A percentile compares a stretch with the other conserved stretches of the same genome.
These are phyloP conservation scores for Akanthomyces uredinophilus DNA, from an alignment of 2,329 filamentous ascomycete species.

Conservation along the genomic window DNA sequence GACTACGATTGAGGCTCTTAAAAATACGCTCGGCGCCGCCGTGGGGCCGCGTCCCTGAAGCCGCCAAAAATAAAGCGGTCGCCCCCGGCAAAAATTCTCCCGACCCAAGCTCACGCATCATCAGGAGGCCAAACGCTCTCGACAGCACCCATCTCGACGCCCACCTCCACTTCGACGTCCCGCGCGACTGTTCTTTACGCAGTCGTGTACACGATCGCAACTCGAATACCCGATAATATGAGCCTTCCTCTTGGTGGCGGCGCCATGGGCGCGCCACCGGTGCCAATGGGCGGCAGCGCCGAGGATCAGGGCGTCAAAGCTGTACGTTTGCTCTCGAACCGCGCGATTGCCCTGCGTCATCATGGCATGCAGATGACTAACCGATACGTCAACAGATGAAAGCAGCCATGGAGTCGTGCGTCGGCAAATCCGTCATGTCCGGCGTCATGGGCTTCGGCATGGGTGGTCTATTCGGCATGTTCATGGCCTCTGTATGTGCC, in stretches of 20 bases:
- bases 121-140: constrained; percentile 16
- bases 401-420: constrained; percentile 84
- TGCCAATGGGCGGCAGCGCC: constrained; percentile 27
- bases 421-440: constrained; percentile 80
- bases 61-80: constrained; percentile 30
- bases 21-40: background rate
- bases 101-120: constrained; percentile 20
- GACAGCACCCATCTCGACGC: constrained; percentile 15
- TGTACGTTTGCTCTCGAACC: constrained; percentile 28
- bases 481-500: constrained; percentile 85
- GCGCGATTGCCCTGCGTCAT: background rate
- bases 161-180: background rate
- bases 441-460: constrained; percentile 93
- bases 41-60: background rate
- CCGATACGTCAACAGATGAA: constrained; percentile 55
- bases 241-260: constrained; percentile 29
- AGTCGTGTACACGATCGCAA: background rate
- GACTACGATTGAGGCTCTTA: background rate
- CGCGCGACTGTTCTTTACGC: background rate
- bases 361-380: no score
- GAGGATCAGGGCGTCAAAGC: constrained; percentile 50
- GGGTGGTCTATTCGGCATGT: constrained; percentile 89
- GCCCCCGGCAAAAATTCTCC: constrained; percentile 35
- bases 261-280: constrained; percentile 16
- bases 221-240: constrained; percentile 26